Evolutionary conservation across 352 stramenopile genomes (phyloP).

Genomic region (Phytophthora hybrid): DNA sequence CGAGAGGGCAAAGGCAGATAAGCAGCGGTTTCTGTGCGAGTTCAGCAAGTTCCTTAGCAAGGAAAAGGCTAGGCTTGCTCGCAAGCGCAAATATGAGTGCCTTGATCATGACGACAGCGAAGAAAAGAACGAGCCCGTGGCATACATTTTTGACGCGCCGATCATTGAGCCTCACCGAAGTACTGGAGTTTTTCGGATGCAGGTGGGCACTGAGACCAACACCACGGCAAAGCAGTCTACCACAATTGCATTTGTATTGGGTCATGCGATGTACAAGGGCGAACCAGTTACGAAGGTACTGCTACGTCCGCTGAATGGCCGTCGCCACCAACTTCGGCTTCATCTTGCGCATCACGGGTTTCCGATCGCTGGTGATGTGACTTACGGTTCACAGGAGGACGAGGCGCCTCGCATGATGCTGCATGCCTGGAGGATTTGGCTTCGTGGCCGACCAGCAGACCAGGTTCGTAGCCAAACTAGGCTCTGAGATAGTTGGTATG

Average conservation of each 20-base stretch:
- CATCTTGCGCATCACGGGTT: constrained; percentile 81
- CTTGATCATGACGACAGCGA: constrained; percentile 35
- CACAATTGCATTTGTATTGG: constrained; percentile 82
- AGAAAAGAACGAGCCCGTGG: constrained; percentile 55
- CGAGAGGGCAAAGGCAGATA: constrained; percentile 51
- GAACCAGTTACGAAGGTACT: constrained; percentile 87
- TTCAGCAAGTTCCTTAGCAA: constrained; percentile 61
- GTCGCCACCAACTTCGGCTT: constrained; percentile 86
- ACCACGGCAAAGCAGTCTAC: constrained; percentile 60
- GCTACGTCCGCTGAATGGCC: constrained; percentile 78
- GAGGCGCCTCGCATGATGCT: constrained; percentile 85
- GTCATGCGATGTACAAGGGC: constrained; percentile 58
- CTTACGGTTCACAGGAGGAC: constrained; percentile 70
- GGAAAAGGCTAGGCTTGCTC: constrained; percentile 51
- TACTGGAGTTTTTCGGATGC: constrained; percentile 69
- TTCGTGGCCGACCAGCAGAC: constrained; percentile 51
- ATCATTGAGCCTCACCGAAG: constrained; percentile 70
- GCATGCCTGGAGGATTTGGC: constrained; percentile 84
- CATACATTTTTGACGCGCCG: constrained; percentile 81
- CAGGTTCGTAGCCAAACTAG: constrained; percentile 36
- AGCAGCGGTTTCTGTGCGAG: constrained; percentile 61
- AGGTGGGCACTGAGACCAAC: constrained; percentile 55
- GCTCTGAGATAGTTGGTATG: neutral
- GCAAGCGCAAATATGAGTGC: constrained; percentile 65
- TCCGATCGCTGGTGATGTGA: constrained; percentile 81